These are phyloP conservation scores for Globisporangium splendens DNA, from an alignment of 352 stramenopile species.

Conservation along the genomic window DNA sequence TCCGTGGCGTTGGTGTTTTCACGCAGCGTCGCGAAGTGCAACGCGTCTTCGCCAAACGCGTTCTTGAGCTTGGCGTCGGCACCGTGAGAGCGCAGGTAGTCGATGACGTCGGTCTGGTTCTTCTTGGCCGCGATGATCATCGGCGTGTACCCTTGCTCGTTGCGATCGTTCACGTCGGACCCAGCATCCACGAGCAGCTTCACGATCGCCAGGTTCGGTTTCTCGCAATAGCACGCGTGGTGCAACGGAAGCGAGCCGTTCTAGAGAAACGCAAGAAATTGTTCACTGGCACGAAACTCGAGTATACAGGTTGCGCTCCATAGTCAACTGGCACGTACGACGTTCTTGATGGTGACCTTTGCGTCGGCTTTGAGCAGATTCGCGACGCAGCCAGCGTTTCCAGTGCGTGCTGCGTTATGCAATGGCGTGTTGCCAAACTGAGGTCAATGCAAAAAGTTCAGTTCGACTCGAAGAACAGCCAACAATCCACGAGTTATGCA, in stretches of 20 bases:
- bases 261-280: slow-evolving; percentile 16
- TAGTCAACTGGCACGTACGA: slow-evolving; percentile 41
- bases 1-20: slow-evolving; percentile 48
- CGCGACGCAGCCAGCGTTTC: slow-evolving; percentile 39
- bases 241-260: slow-evolving; percentile 72
- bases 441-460: too few relatives aligned
- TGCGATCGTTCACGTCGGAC: slow-evolving; percentile 54
- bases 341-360: slow-evolving; percentile 42
- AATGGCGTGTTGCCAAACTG: slow-evolving; percentile 80
- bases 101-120: slow-evolving; percentile 59
- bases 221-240: slow-evolving; percentile 76
- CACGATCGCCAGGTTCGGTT: slow-evolving; percentile 45
- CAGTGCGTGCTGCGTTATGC: slow-evolving; percentile 66
- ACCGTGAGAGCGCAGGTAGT: slow-evolving; percentile 45
- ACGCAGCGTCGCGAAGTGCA: slow-evolving; percentile 60
- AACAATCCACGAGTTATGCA: too few relatives aligned
- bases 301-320: neutral
- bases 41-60: slow-evolving; percentile 57
- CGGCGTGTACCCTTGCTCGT: slow-evolving; percentile 60
- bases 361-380: slow-evolving; percentile 51
- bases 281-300: neutral
- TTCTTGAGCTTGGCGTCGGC: slow-evolving; percentile 53
- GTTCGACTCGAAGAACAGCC: neutral
- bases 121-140: slow-evolving; percentile 75
- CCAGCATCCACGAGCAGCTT: slow-evolving; percentile 54